These are phyloP conservation scores for Cladochytrium replicatum DNA, from an alignment of 192 early-diverging fungal genomes.

Conservation along the genomic window DNA sequence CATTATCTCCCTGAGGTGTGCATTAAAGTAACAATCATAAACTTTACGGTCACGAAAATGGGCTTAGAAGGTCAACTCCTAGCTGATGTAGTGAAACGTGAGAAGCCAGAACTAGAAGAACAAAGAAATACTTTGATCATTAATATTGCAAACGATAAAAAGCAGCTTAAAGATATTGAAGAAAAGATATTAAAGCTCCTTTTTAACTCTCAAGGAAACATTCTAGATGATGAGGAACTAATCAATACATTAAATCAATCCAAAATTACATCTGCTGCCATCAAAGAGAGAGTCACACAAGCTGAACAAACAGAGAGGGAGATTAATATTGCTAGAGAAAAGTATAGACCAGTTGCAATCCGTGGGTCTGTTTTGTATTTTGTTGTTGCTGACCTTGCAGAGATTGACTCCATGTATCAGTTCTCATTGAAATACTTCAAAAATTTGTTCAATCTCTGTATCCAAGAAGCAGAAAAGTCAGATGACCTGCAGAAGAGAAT, in stretches of 20 bases:
- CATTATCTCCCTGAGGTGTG: slow-evolving; percentile 56
- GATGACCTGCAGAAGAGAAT: slow-evolving; percentile 38
- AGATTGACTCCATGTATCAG: slow-evolving; percentile 59
- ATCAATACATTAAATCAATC: slow-evolving; percentile 56
- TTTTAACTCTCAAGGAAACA: slow-evolving; percentile 55
- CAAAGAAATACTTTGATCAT: slow-evolving; percentile 50
- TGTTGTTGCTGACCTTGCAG: slow-evolving; percentile 47
- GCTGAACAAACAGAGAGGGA: slow-evolving; percentile 50
- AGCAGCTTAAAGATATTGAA: slow-evolving; percentile 52
- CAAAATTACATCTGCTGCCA: slow-evolving; percentile 53
- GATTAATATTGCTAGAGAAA: slow-evolving; percentile 47
- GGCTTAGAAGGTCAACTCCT: slow-evolving; percentile 51
- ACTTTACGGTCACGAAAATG: slow-evolving; percentile 52
- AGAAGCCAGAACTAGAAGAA: slow-evolving; percentile 51
- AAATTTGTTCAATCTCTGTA: slow-evolving; percentile 46
- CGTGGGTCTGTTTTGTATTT: slow-evolving; percentile 54
- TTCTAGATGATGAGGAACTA: slow-evolving; percentile 55
- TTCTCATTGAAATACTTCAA: slow-evolving; percentile 59
- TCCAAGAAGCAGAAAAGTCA: slow-evolving; percentile 37
- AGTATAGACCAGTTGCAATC: slow-evolving; percentile 50
- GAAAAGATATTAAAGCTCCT: slow-evolving; percentile 51
- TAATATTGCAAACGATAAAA: slow-evolving; percentile 48
- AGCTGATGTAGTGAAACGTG: slow-evolving; percentile 50
- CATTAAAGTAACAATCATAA: slow-evolving; percentile 57
- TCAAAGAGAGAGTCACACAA: slow-evolving; percentile 42